These are phyloP conservation scores for Nicotiana otophora DNA, from an alignment of 257 asterid species.

Conservation along the genomic window DNA sequence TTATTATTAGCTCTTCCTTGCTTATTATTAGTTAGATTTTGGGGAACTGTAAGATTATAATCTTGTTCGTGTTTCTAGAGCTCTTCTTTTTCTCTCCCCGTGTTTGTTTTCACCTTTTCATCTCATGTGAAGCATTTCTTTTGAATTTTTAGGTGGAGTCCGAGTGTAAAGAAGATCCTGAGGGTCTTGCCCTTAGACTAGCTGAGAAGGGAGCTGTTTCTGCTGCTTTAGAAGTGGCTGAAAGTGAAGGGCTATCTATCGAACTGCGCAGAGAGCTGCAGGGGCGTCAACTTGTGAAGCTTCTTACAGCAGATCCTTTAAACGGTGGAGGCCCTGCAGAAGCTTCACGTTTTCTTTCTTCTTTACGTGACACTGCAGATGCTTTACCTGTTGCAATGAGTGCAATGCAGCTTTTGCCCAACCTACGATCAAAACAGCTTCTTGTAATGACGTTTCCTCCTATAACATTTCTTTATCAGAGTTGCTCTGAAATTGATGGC, in stretches of 20 bases:
- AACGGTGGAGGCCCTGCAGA: conserved; percentile 99
- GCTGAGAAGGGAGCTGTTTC: conserved; percentile 98
- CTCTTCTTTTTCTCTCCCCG: background rate
- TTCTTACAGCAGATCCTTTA: conserved; percentile 91
- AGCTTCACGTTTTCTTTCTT: conserved; percentile 96
- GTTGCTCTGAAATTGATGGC: conserved; percentile 20
- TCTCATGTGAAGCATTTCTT: conserved; percentile 1
- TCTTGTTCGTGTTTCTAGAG: background rate
- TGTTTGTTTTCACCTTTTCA: background rate
- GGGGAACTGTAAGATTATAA: background rate
- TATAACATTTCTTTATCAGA: background rate
- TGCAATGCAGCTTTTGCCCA: conserved; percentile 98
- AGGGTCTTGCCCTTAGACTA: conserved; percentile 95
- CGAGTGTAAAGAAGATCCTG: conserved; percentile 92
- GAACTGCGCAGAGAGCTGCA: conserved; percentile 95
- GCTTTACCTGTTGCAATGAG: conserved; percentile 98
- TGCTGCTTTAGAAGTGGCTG: conserved; percentile 92
- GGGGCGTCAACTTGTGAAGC: conserved; percentile 99
- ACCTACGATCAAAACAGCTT: conserved; percentile 95
- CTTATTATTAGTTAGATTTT: background rate
- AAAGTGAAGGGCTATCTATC: conserved; percentile 85
- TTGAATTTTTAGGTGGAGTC: conserved; percentile 63
- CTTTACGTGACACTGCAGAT: conserved; percentile 84
- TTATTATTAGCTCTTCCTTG: conserved; percentile 16
- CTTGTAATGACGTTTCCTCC: conserved; percentile 53